Percentiles rank a stretch among this genome's conserved stretches.
These are phyloP conservation scores for Melastoma malabathricum DNA, from an alignment of 345 rosid species.

Conservation along the genomic window DNA sequence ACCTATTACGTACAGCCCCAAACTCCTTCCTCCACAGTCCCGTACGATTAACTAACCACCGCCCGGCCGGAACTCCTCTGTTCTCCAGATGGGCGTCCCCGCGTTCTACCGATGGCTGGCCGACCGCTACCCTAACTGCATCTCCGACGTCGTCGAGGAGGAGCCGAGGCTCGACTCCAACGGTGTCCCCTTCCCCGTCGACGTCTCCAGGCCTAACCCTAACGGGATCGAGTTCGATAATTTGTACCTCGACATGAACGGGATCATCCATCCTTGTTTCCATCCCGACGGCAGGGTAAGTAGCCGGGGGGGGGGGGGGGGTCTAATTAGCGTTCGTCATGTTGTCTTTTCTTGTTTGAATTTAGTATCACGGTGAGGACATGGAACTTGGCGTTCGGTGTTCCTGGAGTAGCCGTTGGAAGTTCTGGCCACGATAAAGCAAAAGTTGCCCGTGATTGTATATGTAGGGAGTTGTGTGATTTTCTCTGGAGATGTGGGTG, in stretches of 20 bases:
- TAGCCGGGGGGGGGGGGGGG: neutral
- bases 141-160: conserved; percentile 72
- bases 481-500: too few species aligned
- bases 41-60: conserved; percentile 2
- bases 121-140: conserved; percentile 77
- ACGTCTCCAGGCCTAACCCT: conserved; percentile 75
- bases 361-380: too few species aligned
- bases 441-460: too few species aligned
- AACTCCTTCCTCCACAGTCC: neutral
- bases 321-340: neutral
- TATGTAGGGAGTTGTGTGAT: too few species aligned
- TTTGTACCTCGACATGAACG: conserved; percentile 88
- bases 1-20: too few species aligned
- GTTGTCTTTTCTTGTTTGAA: neutral
- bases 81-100: conserved; percentile 71
- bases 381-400: too few species aligned
- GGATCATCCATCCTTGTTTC: conserved; percentile 91
- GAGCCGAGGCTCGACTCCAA: conserved; percentile 29
- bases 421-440: too few species aligned
- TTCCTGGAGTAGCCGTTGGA: too few species aligned
- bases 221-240: conserved; percentile 85
- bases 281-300: conserved; percentile 93
- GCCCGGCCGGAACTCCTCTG: neutral
- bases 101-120: conserved; percentile 95
- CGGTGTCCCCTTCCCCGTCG: conserved; percentile 34